Percentiles rank a stretch among this genome's conserved stretches.
phyloP scores from a whole-genome alignment of 345 rosid genomes.

The Euphorbia tirucalli region DNA sequence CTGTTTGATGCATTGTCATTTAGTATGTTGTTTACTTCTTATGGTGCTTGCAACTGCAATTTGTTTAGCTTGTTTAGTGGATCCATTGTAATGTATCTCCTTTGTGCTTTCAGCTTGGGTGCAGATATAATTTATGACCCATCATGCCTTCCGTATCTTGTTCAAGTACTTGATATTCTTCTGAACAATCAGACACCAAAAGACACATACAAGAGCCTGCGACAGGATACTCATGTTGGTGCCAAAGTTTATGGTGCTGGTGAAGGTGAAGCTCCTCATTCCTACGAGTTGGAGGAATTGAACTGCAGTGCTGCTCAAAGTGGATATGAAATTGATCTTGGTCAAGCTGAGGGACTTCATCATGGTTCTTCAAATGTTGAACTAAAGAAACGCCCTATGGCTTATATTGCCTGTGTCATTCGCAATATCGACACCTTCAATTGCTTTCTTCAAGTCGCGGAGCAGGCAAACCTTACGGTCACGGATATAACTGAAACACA shows the following conservation, averaged over 20 bases:
- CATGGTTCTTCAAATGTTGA: constrained; percentile 7
- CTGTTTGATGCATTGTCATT: too few species aligned
- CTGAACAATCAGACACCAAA: constrained; percentile 31
- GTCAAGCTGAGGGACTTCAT: not conserved
- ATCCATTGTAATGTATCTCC: not conserved
- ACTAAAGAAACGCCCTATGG: constrained; percentile 32
- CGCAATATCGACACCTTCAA: constrained; percentile 64
- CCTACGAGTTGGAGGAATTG: too few species aligned
- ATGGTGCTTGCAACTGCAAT: not conserved
- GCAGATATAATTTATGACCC: constrained; percentile 84
- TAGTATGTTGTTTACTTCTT: too few species aligned
- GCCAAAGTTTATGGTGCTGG: too few species aligned
- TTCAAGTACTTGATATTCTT: constrained; percentile 53
- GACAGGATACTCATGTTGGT: too few species aligned
- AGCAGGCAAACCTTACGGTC: constrained; percentile 45
- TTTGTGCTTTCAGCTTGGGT: constrained; percentile 48
- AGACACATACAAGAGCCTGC: constrained; percentile 2
- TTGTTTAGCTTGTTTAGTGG: not conserved
- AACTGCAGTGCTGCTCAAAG: too few species aligned
- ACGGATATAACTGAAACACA: constrained; percentile 45
- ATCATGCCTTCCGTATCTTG: constrained; percentile 65
- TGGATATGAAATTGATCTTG: too few species aligned
- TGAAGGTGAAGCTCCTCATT: too few species aligned
- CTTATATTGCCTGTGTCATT: constrained; percentile 72
- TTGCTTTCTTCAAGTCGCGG: constrained; percentile 49